phyloP scores from a whole-genome alignment of 192 early-diverging fungal species.

The Coemansia pectinata region DNA sequence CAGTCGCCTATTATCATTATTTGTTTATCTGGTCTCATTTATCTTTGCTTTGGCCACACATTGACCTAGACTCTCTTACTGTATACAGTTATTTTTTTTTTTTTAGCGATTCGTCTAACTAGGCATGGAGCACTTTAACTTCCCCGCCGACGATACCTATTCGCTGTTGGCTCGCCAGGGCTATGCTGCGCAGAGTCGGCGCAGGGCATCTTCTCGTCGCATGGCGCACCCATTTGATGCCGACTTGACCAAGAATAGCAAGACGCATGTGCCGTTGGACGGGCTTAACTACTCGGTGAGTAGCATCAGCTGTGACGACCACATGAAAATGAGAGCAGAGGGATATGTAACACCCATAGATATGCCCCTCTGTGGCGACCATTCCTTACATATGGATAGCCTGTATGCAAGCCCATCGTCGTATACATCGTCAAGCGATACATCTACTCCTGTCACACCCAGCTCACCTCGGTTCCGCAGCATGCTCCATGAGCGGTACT shows the following conservation, averaged over 20 bases:
- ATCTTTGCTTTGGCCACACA: neutral
- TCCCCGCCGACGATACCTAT: conserved; percentile 27
- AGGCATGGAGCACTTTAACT: conserved; percentile 26
- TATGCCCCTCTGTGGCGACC: conserved; percentile 1
- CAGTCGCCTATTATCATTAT: neutral
- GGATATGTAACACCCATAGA: conserved; percentile 2
- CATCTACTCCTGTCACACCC: conserved; percentile 9
- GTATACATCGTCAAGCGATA: conserved; percentile 17
- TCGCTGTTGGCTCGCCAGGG: conserved; percentile 40
- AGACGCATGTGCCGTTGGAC: neutral
- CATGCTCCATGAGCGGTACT: conserved; percentile 29
- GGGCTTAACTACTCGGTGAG: neutral
- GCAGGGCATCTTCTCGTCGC: conserved; percentile 7
- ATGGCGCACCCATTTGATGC: neutral
- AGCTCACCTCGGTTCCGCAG: conserved; percentile 13
- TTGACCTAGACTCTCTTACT: neutral
- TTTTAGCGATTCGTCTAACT: neutral
- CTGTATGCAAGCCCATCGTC: neutral
- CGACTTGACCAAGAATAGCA: neutral
- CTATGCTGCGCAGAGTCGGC: conserved; percentile 36
- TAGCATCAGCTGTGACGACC: neutral
- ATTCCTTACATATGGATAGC: neutral
- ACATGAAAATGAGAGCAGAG: neutral
- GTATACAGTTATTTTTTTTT: neutral
- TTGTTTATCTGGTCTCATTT: neutral